Evolutionary conservation across 2,329 filamentous ascomycete species (phyloP).

Genomic region (Thelonectria rubi): DNA sequence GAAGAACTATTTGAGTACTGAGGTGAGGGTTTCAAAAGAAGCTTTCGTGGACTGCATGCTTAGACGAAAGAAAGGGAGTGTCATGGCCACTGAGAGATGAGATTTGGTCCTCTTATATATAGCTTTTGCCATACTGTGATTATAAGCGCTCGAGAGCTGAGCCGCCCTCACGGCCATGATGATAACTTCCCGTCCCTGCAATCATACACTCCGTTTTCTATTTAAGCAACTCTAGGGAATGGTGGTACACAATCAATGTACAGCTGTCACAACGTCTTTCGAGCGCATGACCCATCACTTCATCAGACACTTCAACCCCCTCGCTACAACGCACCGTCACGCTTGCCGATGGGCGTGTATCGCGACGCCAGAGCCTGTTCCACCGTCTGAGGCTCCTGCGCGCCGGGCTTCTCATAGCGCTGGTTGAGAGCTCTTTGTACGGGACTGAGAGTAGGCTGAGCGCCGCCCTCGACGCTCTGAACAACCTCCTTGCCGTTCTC

Average conservation of each 20-base stretch:
- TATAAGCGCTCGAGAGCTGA: slow-evolving; percentile 7
- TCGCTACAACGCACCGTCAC: slow-evolving; percentile 56
- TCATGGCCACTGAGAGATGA: slow-evolving; percentile 3
- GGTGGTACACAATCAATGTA: slow-evolving; percentile 44
- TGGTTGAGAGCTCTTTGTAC: slow-evolving; percentile 61
- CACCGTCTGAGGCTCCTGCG: slow-evolving; percentile 57
- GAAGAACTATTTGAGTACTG: background rate
- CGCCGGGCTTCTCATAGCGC: slow-evolving; percentile 57
- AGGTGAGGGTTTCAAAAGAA: background rate
- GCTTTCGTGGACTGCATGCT: background rate
- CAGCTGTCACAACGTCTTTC: slow-evolving; percentile 34
- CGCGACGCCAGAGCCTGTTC: slow-evolving; percentile 64
- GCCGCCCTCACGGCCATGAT: slow-evolving; percentile 19
- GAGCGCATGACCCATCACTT: slow-evolving; percentile 20
- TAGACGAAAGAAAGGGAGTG: background rate
- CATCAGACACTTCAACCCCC: slow-evolving; percentile 44
- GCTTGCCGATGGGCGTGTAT: slow-evolving; percentile 59
- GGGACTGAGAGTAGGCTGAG: slow-evolving; percentile 45
- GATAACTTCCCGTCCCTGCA: slow-evolving; percentile 16
- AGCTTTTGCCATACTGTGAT: slow-evolving; percentile 17
- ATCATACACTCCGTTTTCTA: slow-evolving; percentile 37
- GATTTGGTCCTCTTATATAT: slow-evolving; percentile 2
- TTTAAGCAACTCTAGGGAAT: slow-evolving; percentile 41
- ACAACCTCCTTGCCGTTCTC: slow-evolving; percentile 53
- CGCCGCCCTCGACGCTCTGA: slow-evolving; percentile 50